Conservation (phyloP, 345 rosid genomes). For the Noccaea bulbosa region DNA sequence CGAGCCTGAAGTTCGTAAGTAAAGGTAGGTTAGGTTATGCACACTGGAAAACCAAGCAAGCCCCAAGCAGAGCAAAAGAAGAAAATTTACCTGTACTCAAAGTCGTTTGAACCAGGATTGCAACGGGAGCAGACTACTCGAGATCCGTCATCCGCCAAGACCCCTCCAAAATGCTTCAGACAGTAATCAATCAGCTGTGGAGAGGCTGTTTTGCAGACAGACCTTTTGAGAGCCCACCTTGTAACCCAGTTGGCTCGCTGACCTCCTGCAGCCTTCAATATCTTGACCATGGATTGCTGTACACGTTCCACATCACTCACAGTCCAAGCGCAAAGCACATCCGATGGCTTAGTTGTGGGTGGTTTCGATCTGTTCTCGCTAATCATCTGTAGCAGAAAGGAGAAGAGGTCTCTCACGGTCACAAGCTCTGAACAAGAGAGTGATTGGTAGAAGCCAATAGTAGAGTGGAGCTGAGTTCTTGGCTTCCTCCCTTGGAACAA, state of each 20-base stretch:
- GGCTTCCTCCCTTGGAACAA: slow-evolving; percentile 51
- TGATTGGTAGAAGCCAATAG: slow-evolving; percentile 57
- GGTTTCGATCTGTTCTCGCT: slow-evolving; percentile 29
- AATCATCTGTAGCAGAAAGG: slow-evolving; percentile 54
- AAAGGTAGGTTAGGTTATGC: slow-evolving; percentile 1
- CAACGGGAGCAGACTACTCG: slow-evolving; percentile 53
- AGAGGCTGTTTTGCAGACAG: slow-evolving; percentile 55
- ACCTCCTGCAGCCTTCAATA: slow-evolving; percentile 49
- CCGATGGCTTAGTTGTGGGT: slow-evolving; percentile 10
- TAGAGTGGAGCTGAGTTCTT: slow-evolving; percentile 53
- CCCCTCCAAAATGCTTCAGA: slow-evolving; percentile 63
- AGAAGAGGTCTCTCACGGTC: slow-evolving; percentile 62
- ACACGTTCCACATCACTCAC: slow-evolving; percentile 56
- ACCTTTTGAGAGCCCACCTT: slow-evolving; percentile 65
- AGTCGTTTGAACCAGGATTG: slow-evolving; percentile 50
- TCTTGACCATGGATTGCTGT: slow-evolving; percentile 57
- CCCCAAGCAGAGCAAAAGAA: not conserved
- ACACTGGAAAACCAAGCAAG: not conserved
- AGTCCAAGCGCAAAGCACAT: slow-evolving; percentile 56
- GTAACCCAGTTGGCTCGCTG: slow-evolving; percentile 50
- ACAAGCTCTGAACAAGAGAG: slow-evolving; percentile 54
- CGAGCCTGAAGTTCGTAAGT: slow-evolving; percentile 49
- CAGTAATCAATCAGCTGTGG: slow-evolving; percentile 67
- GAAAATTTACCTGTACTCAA: slow-evolving; percentile 59
- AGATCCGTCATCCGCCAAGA: slow-evolving; percentile 41